These are phyloP conservation scores for Globisporangium uncinulatum DNA, from an alignment of 352 stramenopile genomes.

Conservation along the genomic window DNA sequence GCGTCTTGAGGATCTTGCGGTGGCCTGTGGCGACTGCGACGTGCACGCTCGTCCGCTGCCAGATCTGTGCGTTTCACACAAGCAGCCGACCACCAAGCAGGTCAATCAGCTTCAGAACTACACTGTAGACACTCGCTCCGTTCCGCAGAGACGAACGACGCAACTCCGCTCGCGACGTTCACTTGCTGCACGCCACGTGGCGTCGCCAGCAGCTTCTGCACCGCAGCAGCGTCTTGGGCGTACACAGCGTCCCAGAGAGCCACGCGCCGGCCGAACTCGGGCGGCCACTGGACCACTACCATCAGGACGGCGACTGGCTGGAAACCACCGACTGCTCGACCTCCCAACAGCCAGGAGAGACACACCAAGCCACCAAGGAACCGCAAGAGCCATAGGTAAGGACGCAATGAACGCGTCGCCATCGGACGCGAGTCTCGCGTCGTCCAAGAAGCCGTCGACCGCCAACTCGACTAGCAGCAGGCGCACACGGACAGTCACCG, in stretches of 20 bases:
- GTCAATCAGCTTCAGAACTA: not conserved
- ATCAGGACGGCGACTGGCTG: not conserved
- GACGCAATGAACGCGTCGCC: slow-evolving; percentile 43
- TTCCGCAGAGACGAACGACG: not conserved
- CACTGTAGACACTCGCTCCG: not conserved
- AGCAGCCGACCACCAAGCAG: not conserved
- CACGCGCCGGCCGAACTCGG: slow-evolving; percentile 30
- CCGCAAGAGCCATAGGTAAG: too few species aligned
- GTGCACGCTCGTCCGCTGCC: slow-evolving; percentile 58
- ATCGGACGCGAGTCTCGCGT: slow-evolving; percentile 32
- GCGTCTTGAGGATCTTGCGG: slow-evolving; percentile 47
- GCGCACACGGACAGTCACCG: slow-evolving; percentile 46
- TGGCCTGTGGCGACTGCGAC: slow-evolving; percentile 44
- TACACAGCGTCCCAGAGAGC: slow-evolving; percentile 65
- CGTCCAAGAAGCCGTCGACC: slow-evolving; percentile 28
- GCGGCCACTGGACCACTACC: slow-evolving; percentile 21
- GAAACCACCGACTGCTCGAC: not conserved
- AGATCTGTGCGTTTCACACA: slow-evolving; percentile 24
- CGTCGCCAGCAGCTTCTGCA: slow-evolving; percentile 37
- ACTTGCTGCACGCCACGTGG: slow-evolving; percentile 27
- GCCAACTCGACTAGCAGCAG: slow-evolving; percentile 29
- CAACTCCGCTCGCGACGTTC: slow-evolving; percentile 44
- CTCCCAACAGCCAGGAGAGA: too few species aligned
- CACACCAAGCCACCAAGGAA: not conserved
- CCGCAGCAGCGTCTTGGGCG: slow-evolving; percentile 20